Conservation (phyloP, 1,284 basidiomycete species). For the Cryptococcus deneoformans region DNA sequence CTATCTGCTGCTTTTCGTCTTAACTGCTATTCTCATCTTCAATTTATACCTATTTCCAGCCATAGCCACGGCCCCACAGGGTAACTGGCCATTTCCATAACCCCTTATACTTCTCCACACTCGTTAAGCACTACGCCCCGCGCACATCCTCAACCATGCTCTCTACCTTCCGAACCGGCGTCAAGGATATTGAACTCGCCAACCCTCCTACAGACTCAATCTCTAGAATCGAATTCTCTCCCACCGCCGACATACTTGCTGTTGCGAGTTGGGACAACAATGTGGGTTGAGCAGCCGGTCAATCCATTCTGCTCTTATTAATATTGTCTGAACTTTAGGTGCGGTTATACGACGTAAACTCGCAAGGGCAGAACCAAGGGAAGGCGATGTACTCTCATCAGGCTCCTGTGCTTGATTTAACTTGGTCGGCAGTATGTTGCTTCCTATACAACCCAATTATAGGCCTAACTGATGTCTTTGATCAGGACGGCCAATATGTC, state of each 20-base stretch:
- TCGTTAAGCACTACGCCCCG: too few relatives aligned
- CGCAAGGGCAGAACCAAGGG: slow-evolving; percentile 58
- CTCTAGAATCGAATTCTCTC: slow-evolving; percentile 63
- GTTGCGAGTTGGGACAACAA: slow-evolving; percentile 77
- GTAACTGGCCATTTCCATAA: too few relatives aligned
- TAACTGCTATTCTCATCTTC: too few relatives aligned
- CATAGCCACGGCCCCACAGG: too few relatives aligned
- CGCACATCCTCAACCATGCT: slow-evolving; percentile 8
- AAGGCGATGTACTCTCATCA: slow-evolving; percentile 82
- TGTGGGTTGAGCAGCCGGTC: slow-evolving; percentile 49
- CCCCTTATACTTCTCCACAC: too few relatives aligned
- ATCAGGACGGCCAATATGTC: slow-evolving; percentile 70
- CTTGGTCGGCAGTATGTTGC: slow-evolving; percentile 65
- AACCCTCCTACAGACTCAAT: slow-evolving; percentile 72
- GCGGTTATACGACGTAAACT: slow-evolving; percentile 58
- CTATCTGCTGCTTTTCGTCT: too few relatives aligned
- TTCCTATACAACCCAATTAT: neutral
- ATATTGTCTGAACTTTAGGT: slow-evolving; percentile 40
- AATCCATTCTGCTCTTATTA: neutral
- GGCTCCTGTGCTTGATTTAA: slow-evolving; percentile 74
- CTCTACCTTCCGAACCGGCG: slow-evolving; percentile 23
- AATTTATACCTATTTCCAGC: too few relatives aligned
- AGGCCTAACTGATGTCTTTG: neutral
- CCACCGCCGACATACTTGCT: slow-evolving; percentile 67
- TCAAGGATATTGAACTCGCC: slow-evolving; percentile 69